phyloP scores from a whole-genome alignment of 768 basidiomycete species.

The Mycena vitilis region DNA sequence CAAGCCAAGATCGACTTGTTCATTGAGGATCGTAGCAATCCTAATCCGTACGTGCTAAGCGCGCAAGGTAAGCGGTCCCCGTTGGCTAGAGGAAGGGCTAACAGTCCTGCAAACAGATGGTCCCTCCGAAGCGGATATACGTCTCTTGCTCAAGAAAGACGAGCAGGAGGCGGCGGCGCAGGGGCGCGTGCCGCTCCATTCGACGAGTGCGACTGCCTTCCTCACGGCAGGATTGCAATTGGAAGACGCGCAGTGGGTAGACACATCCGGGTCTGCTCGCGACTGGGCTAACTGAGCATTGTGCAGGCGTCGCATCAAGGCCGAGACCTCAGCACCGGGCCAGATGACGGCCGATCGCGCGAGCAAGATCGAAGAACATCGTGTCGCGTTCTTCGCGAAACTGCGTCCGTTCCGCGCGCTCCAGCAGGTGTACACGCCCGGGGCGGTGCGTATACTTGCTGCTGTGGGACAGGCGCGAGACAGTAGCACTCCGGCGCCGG shows the following conservation, averaged over 20 bases:
- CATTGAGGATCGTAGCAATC: background rate
- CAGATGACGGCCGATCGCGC: constrained; percentile 10
- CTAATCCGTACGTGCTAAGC: background rate
- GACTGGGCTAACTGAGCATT: background rate
- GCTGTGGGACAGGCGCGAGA: background rate
- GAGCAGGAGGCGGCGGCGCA: background rate
- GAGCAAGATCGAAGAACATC: constrained; percentile 5
- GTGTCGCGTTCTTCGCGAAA: background rate
- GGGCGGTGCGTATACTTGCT: background rate
- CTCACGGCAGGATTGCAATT: background rate
- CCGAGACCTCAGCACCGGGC: background rate
- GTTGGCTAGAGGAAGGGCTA: background rate
- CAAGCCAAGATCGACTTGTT: background rate
- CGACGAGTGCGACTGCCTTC: background rate
- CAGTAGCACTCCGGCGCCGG: background rate
- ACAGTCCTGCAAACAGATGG: background rate
- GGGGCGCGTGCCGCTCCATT: too few relatives aligned
- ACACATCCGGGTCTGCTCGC: background rate
- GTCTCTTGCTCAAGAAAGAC: background rate
- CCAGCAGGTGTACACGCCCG: background rate
- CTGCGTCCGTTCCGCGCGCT: background rate
- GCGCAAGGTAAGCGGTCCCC: background rate
- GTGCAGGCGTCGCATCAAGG: background rate
- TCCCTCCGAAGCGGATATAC: background rate
- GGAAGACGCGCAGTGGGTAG: background rate